These are phyloP conservation scores for Aquilaria yunnanensis DNA, from an alignment of 345 rosid genomes.

Conservation along the genomic window DNA sequence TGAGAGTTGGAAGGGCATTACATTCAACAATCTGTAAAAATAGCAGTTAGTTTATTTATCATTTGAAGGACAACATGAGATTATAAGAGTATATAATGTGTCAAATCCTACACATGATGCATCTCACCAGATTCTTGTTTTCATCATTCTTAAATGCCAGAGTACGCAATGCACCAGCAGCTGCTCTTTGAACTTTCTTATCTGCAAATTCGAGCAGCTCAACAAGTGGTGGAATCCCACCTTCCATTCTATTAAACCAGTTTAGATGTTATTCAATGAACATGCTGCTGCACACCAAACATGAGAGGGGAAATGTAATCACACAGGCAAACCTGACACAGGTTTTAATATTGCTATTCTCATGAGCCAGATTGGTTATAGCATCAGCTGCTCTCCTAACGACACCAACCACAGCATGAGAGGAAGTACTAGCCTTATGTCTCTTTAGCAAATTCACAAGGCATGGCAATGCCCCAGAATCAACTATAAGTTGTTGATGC, in stretches of 20 bases:
- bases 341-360: constrained; percentile 90
- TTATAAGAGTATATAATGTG: too few species aligned
- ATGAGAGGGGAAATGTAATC: neutral
- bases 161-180: constrained; percentile 96
- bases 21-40: constrained; percentile 83
- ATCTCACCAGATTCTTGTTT: constrained; percentile 79
- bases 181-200: constrained; percentile 95
- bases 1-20: constrained; percentile 90
- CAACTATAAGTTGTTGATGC: constrained; percentile 94
- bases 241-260: constrained; percentile 62
- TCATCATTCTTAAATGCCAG: constrained; percentile 95
- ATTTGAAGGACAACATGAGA: neutral
- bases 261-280: constrained; percentile 15
- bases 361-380: constrained; percentile 96
- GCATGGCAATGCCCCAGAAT: constrained; percentile 76
- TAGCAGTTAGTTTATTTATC: constrained; percentile 10
- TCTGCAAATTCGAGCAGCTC: constrained; percentile 86
- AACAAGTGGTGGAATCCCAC: constrained; percentile 95
- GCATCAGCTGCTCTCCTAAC: constrained; percentile 99
- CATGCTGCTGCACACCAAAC: constrained; percentile 9
- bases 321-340: constrained; percentile 75
- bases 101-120: neutral
- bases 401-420: constrained; percentile 81
- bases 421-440: constrained; percentile 46
- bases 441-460: constrained; percentile 82